Base-by-base conservation (phyloP, 257 asterid genomes). In the Capsicum rhomboideum region DNA sequence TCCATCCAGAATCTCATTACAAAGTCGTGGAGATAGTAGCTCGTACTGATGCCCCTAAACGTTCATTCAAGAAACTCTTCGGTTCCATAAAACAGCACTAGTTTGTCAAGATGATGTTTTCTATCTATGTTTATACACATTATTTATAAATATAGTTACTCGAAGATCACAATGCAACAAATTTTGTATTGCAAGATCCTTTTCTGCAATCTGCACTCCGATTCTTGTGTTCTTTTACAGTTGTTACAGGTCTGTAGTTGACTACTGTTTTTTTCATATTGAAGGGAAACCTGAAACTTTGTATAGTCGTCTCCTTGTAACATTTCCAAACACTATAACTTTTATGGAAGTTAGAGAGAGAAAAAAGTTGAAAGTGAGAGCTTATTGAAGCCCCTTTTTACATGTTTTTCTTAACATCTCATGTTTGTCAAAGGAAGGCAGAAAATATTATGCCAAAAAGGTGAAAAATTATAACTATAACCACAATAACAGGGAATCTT, bases 21-120 rank as follows among this genome's bases (percentile, higher is more conserved):
- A 94, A 96, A 84, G 98, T 93, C 37, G 93, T 96, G 86, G 99
- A 96, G 89, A 92, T 93, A n/a, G 97, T 94, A 64, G 97, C 98
- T 23, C 91, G 89, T 84, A 69, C 91, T 17, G 98, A 94, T 54
- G 95, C 96, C 74, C 95, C 98, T 20, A 83, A 90, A 69, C 95
- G 95, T 42, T 86, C 98, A 11, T 92, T 94, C 64, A 85, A 88
- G 90, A 97, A 94, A 82, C 88, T 96, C 63, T 96, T 96, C 85
- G 88, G 86, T 74, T 91, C 98, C 59, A 89, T 96, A 68, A 90
- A 94, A 86, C 96, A 93, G 69, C 88, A 86, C 77, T 93, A 89
- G 92, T 26, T 50, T 59, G 59, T 75, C 61, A 49, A 75, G 26
- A 8, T 26, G 42, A 26, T 75, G 4, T 26, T 26, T 26, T 14